Evolutionary conservation across 345 rosid genomes (phyloP).

Genomic region (Streptanthus diversifolius): DNA sequence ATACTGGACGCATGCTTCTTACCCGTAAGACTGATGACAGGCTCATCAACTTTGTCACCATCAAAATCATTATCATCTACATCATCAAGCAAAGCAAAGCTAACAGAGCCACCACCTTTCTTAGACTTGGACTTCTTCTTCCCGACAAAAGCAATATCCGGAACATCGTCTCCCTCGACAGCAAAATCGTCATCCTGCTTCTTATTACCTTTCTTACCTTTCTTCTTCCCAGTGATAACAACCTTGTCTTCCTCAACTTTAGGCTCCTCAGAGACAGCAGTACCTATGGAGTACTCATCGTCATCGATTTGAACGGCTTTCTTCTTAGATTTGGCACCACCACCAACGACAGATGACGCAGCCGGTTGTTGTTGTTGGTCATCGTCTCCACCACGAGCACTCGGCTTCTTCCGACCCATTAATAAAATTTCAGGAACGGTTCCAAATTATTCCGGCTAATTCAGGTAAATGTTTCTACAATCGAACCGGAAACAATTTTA

Average conservation of each 20-base stretch:
- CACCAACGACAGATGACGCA: conserved; percentile 42
- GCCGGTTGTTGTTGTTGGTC: conserved; percentile 26
- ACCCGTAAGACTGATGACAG: conserved; percentile 38
- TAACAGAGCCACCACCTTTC: conserved; percentile 34
- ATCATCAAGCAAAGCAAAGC: conserved; percentile 48
- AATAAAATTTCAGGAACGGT: not conserved
- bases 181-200: conserved; percentile 37
- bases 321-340: conserved; percentile 68
- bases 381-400: conserved; percentile 55
- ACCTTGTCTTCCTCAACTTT: conserved; percentile 43
- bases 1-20: conserved; percentile 49
- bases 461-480: not conserved
- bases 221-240: conserved; percentile 52
- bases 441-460: not conserved
- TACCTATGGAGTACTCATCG: conserved; percentile 71
- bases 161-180: conserved; percentile 39
- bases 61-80: conserved; percentile 37
- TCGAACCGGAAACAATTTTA: not conserved
- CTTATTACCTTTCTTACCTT: conserved; percentile 61
- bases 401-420: conserved; percentile 78
- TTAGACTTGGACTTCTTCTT: conserved; percentile 58
- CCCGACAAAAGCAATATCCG: conserved; percentile 38
- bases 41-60: conserved; percentile 45
- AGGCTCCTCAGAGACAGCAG: conserved; percentile 54
- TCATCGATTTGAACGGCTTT: conserved; percentile 65